Base-by-base conservation (phyloP, 495 filamentous ascomycete genomes). In the Penicillium egyptiacum region DNA sequence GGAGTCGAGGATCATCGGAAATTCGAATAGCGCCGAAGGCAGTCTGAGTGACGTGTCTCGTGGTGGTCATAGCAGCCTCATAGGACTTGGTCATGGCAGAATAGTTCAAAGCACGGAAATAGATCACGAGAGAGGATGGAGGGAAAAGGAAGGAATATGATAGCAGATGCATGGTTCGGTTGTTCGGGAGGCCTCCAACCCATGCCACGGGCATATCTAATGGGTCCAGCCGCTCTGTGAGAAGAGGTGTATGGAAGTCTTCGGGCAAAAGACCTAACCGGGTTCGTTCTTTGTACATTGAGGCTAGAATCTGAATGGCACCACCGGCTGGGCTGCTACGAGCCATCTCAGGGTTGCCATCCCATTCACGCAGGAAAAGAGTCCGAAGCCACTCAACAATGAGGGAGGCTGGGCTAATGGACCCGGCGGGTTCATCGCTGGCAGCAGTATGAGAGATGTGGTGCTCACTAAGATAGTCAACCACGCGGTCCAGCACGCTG, bases 91-190 rank as follows among this genome's bases (percentile, higher is more conserved):
- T 88, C 92, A 97, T 96, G 25, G 80, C 79, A 0, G 86, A 84
- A 61, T 89, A 88, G 63, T 96, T 96, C 55, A 96, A 83, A n/a
- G 91, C 83, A 4, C 92, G 88, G 64, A 96, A 96, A 64, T 91
- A 96, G 0, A 85, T 87, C 37, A 96, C 87, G 8, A 94, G 72
- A 12, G 82, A 82, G 1, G 86, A 78, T 0, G 86, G 83, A 26
- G 80, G 84, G 50, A 96, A 96, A 0, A 97, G 75, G 68, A 90
- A 96, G 2, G 90, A 82, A 58, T 88, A 89, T 40, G 90, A 86
- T 3, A 97, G 75, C 1, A 96, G 74, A 68, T 97, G 92, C 35
- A 88, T 70, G 3, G 76, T 84, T 56, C 86, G 85, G 55, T 80
- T 85, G 40, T 83, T 85, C 1, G 70, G 61, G 7, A 65, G n/a